Percentiles rank a stretch among this genome's conserved stretches.
Conservation (phyloP, 2,329 filamentous ascomycete genomes). For the Trichothecium roseum region DNA sequence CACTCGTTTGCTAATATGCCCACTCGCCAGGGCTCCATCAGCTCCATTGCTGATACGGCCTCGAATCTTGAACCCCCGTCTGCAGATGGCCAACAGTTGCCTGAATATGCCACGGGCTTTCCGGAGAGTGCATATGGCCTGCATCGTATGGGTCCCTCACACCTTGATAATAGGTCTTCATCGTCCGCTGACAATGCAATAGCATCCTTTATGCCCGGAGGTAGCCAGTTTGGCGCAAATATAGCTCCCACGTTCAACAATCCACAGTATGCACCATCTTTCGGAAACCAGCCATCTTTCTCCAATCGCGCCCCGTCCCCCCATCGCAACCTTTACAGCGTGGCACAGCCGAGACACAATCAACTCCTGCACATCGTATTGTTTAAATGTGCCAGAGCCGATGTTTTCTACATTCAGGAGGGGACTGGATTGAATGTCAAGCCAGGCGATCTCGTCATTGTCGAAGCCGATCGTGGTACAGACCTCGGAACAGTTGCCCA, state of each 20-base stretch:
- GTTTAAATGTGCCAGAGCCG: slow-evolving; percentile 92
- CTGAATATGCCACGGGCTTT: slow-evolving; percentile 2
- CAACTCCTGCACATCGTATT: slow-evolving; percentile 79
- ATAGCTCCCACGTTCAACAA: slow-evolving; percentile 19
- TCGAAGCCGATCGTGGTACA: slow-evolving; percentile 91
- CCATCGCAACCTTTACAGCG: slow-evolving; percentile 50
- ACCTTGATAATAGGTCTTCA: not conserved
- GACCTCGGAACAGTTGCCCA: slow-evolving; percentile 89
- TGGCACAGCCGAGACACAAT: slow-evolving; percentile 51
- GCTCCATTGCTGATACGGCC: slow-evolving; percentile 44
- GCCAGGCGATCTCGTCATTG: slow-evolving; percentile 88
- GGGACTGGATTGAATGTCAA: slow-evolving; percentile 87
- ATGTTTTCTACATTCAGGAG: slow-evolving; percentile 95
- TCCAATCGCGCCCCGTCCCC: slow-evolving; percentile 46
- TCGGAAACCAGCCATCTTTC: slow-evolving; percentile 32
- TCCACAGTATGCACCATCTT: slow-evolving; percentile 34
- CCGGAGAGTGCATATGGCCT: not conserved
- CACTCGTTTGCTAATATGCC: slow-evolving; percentile 70
- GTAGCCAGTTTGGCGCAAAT: slow-evolving; percentile 1
- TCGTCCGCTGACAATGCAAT: not conserved
- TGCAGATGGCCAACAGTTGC: slow-evolving; percentile 25
- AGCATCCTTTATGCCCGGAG: slow-evolving; percentile 11
- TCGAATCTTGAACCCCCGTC: slow-evolving; percentile 33
- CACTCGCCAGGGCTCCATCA: slow-evolving; percentile 53
- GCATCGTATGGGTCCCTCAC: not conserved